Evolutionary conservation across 2,329 filamentous ascomycete species (phyloP), one percentile per base, ranked within the genome.

Genomic region (Alternaria angustiovoidea): DNA sequence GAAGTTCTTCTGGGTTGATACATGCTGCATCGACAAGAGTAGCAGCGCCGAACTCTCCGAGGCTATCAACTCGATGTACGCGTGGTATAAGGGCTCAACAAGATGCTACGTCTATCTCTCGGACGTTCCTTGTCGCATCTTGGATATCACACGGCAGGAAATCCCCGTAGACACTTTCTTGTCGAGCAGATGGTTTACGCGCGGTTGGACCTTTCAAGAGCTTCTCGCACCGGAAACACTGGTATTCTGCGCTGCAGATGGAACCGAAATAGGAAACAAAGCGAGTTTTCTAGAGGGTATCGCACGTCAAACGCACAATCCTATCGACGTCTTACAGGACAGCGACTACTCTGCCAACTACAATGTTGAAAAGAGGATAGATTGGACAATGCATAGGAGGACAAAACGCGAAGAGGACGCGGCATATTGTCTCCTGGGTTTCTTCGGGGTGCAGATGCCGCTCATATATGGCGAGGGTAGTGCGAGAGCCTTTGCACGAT

Each of bases 351-450:
- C 34, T 24, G 8, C 0, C 7, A 7, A 32, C 2, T 57, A 52
- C 2, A 30, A 24, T 9, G 8, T 51, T 12, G 22, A 49, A 1
- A 22, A 75, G 47, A 59, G 64, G 6, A 49, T 66, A 36, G 46
- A 38, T 1, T 69, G 66, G 66, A 59, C 55, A 1, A 38, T 24
- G 16, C 7, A 26, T 20, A 43, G 66, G 7, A 2, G 43, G 36
- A 65, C 61, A 0, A 66, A 65, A 22, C 36, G 64, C 12, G 44
- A 52, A 38, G 74, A 77, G 63, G 75, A 77, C 53, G 52, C 34
- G 6, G 70, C 72, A 1, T 77, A 77, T 51, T 75, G 42, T 22
- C 61, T 77, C 1, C 53, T 77, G 2, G 75, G 74, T 0, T 47
- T 75, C 4, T 71, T 75, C 51, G 64, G 62, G 43, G 60, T 77